Percentiles rank a stretch among this genome's conserved stretches.
phyloP scores from a whole-genome alignment of 2,329 filamentous ascomycete genomes.

The Rutstroemia sp. region DNA sequence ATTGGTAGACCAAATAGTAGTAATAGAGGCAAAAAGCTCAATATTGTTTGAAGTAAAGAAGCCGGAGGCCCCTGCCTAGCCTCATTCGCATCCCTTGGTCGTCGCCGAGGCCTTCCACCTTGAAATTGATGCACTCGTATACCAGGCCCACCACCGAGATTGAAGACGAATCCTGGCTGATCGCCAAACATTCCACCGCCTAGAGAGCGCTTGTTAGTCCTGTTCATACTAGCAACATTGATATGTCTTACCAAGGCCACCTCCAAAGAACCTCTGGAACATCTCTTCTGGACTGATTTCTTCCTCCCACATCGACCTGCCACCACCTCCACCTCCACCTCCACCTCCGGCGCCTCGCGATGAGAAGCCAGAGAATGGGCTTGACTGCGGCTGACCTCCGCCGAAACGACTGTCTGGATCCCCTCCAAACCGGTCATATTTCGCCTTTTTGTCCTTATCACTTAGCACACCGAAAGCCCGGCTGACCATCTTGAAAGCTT shows the following conservation, averaged over 20 bases:
- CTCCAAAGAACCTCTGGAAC: slow-evolving; percentile 92
- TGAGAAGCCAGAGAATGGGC: slow-evolving; percentile 57
- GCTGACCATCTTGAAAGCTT: slow-evolving; percentile 98
- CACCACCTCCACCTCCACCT: slow-evolving; percentile 37
- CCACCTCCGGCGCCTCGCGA: slow-evolving; percentile 31
- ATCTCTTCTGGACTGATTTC: slow-evolving; percentile 95
- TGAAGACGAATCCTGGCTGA: slow-evolving; percentile 89
- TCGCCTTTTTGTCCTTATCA: slow-evolving; percentile 85
- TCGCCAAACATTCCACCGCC: slow-evolving; percentile 56
- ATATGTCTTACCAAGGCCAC: slow-evolving; percentile 41
- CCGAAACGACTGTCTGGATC: slow-evolving; percentile 88
- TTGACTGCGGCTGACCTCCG: slow-evolving; percentile 42
- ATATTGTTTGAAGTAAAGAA: slow-evolving; percentile 45
- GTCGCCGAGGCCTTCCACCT: slow-evolving; percentile 65
- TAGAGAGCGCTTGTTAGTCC: slow-evolving; percentile 12
- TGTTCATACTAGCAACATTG: neutral
- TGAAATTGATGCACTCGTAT: slow-evolving; percentile 95
- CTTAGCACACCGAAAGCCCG: slow-evolving; percentile 88
- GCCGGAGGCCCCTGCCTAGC: slow-evolving; percentile 39
- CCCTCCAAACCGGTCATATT: slow-evolving; percentile 81
- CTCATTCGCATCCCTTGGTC: slow-evolving; percentile 60
- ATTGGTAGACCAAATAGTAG: slow-evolving; percentile 83
- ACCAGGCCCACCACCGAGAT: slow-evolving; percentile 84
- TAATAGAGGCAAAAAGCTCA: slow-evolving; percentile 79
- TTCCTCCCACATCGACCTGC: slow-evolving; percentile 67